A percentile compares a stretch with the other conserved stretches of the same genome.
Evolutionary conservation across 768 basidiomycete species (phyloP).

Genomic region (Candolleomyces eurysporus): DNA sequence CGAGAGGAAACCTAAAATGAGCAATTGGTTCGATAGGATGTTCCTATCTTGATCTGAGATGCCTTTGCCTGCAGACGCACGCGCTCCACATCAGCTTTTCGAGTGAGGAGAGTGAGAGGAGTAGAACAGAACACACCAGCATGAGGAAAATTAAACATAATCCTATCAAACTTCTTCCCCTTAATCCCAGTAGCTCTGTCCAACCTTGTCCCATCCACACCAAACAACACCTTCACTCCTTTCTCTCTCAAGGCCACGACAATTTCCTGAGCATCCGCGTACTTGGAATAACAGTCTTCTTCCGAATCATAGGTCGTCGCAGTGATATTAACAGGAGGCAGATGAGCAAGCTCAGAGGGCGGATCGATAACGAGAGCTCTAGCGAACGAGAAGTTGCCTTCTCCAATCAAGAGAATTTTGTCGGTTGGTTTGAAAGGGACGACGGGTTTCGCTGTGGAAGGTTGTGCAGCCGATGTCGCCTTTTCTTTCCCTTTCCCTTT

Average conservation of each 20-base stretch:
- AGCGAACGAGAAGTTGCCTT: constrained; percentile 94
- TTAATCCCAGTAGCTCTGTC: constrained; percentile 58
- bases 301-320: constrained; percentile 88
- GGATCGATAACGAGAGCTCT: constrained; percentile 55
- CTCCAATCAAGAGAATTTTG: constrained; percentile 78
- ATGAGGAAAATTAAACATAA: constrained; percentile 97
- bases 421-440: constrained; percentile 67
- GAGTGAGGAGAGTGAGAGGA: not conserved
- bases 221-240: constrained; percentile 75
- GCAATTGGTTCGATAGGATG: constrained; percentile 82
- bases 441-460: constrained; percentile 33
- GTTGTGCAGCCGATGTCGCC: constrained; percentile 1
- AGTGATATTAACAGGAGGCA: constrained; percentile 67
- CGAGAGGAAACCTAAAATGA: constrained; percentile 79
- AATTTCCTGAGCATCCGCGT: constrained; percentile 66
- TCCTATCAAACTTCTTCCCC: constrained; percentile 66
- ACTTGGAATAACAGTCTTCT: constrained; percentile 74
- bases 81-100: not conserved
- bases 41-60: constrained; percentile 94
- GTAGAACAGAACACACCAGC: constrained; percentile 55
- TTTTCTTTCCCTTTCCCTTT: constrained; percentile 13
- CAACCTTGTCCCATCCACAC: constrained; percentile 80
- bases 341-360: constrained; percentile 43
- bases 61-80: constrained; percentile 60
- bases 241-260: constrained; percentile 51